These are phyloP conservation scores for Haematococcus sp. DNA, from an alignment of 139 green algal genomes.

Conservation along the genomic window DNA sequence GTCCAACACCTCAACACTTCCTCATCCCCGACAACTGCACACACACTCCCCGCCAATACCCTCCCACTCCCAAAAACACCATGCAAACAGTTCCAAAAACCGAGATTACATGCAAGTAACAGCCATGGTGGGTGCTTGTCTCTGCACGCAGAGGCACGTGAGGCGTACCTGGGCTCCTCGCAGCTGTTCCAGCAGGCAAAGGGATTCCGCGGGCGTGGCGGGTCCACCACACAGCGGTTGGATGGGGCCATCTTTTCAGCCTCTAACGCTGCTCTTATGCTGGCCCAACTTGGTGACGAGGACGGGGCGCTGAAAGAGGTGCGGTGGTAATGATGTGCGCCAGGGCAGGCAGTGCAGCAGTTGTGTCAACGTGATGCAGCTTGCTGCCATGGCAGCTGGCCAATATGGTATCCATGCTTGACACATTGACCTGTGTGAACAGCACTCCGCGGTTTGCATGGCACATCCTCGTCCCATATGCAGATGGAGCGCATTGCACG, in stretches of 20 bases:
- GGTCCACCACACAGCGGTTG: slow-evolving; percentile 56
- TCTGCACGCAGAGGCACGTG: slow-evolving; percentile 39
- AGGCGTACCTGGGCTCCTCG: slow-evolving; percentile 51
- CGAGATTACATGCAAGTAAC: no score
- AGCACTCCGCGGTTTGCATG: neutral
- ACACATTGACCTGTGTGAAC: neutral
- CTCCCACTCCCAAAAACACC: no score
- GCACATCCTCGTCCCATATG: neutral
- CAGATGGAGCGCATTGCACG: slow-evolving; percentile 65
- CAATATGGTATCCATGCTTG: no score
- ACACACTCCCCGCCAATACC: no score
- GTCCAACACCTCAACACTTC: no score
- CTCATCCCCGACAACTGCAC: no score
- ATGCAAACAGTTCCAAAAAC: no score
- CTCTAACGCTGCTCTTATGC: slow-evolving; percentile 71
- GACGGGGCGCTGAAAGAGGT: slow-evolving; percentile 53
- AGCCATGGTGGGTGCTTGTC: neutral
- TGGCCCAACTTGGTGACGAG: slow-evolving; percentile 70
- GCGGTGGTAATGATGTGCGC: neutral
- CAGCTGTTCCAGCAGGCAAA: slow-evolving; percentile 67
- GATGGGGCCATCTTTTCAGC: slow-evolving; percentile 69
- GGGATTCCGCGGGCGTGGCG: slow-evolving; percentile 47
- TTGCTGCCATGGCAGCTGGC: no score
- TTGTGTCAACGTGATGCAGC: neutral
- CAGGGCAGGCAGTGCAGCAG: no score